These are phyloP conservation scores for Neltuma alba DNA, from an alignment of 306 rosid genomes.

Conservation along the genomic window DNA sequence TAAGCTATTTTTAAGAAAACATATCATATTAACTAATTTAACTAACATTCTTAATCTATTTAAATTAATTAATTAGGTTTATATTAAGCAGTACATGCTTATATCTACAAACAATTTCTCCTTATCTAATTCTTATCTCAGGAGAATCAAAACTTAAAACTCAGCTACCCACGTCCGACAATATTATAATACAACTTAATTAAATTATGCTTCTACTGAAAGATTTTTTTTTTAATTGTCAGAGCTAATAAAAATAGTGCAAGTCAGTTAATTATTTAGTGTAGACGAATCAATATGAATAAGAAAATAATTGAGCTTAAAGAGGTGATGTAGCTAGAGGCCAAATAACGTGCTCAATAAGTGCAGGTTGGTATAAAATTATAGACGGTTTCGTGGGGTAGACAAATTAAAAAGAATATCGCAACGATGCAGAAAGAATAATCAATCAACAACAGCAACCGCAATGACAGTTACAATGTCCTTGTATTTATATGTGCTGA, in stretches of 20 bases:
- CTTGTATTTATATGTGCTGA: neutral
- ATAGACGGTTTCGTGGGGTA: neutral
- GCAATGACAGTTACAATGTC: slow-evolving; percentile 20
- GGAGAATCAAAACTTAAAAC: too few relatives aligned
- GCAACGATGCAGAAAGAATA: neutral
- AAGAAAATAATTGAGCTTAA: neutral
- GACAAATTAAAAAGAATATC: neutral
- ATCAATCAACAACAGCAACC: neutral
- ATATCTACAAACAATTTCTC: too few relatives aligned
- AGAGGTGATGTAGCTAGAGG: neutral
- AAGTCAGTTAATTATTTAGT: too few relatives aligned
- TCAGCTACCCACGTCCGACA: too few relatives aligned
- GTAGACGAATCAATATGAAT: neutral
- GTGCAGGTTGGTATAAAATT: neutral
- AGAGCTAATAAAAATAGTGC: neutral
- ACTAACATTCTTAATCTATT: too few relatives aligned
- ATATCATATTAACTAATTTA: too few relatives aligned
- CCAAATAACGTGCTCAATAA: neutral
- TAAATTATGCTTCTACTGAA: neutral
- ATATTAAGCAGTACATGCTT: too few relatives aligned
- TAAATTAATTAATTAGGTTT: too few relatives aligned
- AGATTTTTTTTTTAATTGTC: neutral
- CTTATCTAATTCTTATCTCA: too few relatives aligned
- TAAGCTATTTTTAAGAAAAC: too few relatives aligned
- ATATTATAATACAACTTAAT: too few relatives aligned